Conservation (phyloP, 2,329 filamentous ascomycete genomes). For the Dactylellina leptospora region DNA sequence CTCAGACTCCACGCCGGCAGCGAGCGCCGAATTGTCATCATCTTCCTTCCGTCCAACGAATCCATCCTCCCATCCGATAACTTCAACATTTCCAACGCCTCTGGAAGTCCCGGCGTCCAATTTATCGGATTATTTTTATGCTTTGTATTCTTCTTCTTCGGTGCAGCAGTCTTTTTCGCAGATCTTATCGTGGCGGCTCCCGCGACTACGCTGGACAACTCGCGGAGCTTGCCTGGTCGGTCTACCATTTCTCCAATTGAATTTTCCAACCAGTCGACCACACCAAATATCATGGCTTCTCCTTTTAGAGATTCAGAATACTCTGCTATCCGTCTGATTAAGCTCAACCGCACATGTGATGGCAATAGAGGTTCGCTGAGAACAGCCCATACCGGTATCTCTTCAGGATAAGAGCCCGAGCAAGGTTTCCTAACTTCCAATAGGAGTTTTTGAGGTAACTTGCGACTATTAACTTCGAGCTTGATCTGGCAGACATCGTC, state of each 20-base stretch:
- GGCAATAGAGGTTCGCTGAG: slow-evolving; percentile 69
- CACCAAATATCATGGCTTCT: slow-evolving; percentile 88
- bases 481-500: slow-evolving; percentile 74
- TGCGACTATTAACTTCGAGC: slow-evolving; percentile 64
- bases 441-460: slow-evolving; percentile 55
- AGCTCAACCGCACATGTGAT: slow-evolving; percentile 90
- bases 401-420: slow-evolving; percentile 76
- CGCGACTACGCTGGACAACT: slow-evolving; percentile 81
- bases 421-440: slow-evolving; percentile 65
- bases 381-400: slow-evolving; percentile 71
- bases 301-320: slow-evolving; percentile 78
- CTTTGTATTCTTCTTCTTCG: slow-evolving; percentile 48
- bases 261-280: slow-evolving; percentile 90
- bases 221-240: slow-evolving; percentile 80
- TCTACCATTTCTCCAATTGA: slow-evolving; percentile 84
- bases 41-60: slow-evolving; percentile 70
- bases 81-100: slow-evolving; percentile 68
- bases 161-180: slow-evolving; percentile 56
- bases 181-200: slow-evolving; percentile 62
- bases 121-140: slow-evolving; percentile 69
- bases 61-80: slow-evolving; percentile 47
- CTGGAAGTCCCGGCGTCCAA: slow-evolving; percentile 69
- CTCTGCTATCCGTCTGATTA: slow-evolving; percentile 77
- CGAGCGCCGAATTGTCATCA: slow-evolving; percentile 75
- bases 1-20: slow-evolving; percentile 88